Conservation (phyloP, 1,284 basidiomycete genomes). For the Earliella scabrosa region DNA sequence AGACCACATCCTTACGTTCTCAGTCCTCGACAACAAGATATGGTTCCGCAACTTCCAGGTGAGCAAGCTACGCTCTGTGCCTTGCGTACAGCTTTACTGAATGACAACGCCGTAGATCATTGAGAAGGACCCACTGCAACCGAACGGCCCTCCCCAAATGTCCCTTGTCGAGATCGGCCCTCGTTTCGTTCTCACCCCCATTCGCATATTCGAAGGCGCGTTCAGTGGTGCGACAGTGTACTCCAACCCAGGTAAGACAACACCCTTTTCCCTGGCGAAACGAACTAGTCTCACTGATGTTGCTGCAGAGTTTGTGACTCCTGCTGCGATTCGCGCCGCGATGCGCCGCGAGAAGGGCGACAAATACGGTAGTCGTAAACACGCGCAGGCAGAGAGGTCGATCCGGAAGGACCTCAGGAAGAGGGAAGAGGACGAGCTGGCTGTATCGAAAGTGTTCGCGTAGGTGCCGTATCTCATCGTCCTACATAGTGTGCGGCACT, state of each 20-base stretch:
- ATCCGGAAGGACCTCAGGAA: conserved; percentile 70
- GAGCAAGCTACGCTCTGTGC: too few relatives aligned
- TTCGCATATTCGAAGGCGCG: conserved; percentile 97
- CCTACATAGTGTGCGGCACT: too few relatives aligned
- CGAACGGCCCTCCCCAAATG: conserved; percentile 76
- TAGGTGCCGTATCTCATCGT: too few relatives aligned
- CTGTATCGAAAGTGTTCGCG: conserved; percentile 88
- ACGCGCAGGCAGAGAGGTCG: conserved; percentile 71
- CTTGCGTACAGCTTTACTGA: too few relatives aligned
- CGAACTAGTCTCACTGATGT: background rate
- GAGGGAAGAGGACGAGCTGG: conserved; percentile 80
- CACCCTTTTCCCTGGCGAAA: background rate
- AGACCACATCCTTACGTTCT: conserved; percentile 97
- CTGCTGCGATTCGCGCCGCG: conserved; percentile 80
- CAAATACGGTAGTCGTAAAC: conserved; percentile 83
- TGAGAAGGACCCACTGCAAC: conserved; percentile 79
- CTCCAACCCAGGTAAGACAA: conserved; percentile 85
- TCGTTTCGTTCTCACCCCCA: conserved; percentile 96
- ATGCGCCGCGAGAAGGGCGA: conserved; percentile 75
- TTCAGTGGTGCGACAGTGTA: conserved; percentile 96
- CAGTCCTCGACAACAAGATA: conserved; percentile 93
- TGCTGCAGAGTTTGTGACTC: conserved; percentile 84
- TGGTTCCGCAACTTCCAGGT: conserved; percentile 99
- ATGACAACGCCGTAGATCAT: conserved; percentile 73
- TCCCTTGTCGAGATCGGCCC: conserved; percentile 95